Conservation (phyloP, 352 stramenopile genomes). For the Phytophthora pseudosyringae region DNA sequence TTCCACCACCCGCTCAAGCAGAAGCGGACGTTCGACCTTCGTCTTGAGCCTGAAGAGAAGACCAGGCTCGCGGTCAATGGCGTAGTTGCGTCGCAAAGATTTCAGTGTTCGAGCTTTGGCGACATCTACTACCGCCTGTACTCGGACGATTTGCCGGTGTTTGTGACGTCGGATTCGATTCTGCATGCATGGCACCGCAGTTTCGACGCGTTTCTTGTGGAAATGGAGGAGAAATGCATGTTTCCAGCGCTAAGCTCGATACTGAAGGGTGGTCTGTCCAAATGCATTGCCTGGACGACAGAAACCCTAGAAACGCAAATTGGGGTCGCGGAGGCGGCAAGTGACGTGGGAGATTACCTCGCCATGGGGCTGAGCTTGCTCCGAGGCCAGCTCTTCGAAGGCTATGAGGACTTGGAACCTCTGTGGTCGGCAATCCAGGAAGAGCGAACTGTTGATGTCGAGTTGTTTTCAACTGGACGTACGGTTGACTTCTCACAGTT, state of each 20-base stretch:
- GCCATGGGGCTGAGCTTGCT: constrained; percentile 21
- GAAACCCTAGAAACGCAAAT: neutral
- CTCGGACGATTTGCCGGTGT: constrained; percentile 39
- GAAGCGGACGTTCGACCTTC: constrained; percentile 27
- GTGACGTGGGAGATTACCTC: constrained; percentile 20
- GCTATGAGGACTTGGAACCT: neutral
- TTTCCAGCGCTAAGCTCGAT: constrained; percentile 4
- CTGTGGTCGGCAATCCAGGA: neutral
- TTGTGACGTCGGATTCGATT: constrained; percentile 41
- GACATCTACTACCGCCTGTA: constrained; percentile 40
- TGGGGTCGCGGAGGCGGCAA: neutral
- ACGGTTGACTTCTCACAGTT: constrained; percentile 34
- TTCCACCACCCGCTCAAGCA: constrained; percentile 26
- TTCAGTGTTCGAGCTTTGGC: constrained; percentile 27
- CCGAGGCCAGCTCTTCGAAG: neutral
- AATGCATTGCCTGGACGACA: neutral
- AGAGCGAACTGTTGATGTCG: neutral
- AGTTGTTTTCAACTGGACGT: constrained; percentile 14
- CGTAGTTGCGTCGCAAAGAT: constrained; percentile 18
- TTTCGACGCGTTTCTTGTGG: constrained; percentile 38
- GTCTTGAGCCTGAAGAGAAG: constrained; percentile 25
- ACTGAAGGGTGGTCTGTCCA: neutral
- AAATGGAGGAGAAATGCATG: constrained; percentile 19
- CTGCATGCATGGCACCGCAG: constrained; percentile 45
- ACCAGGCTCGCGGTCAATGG: constrained; percentile 15